Conservation (phyloP, 2,329 filamentous ascomycete species). For the Cytospora mali region DNA sequence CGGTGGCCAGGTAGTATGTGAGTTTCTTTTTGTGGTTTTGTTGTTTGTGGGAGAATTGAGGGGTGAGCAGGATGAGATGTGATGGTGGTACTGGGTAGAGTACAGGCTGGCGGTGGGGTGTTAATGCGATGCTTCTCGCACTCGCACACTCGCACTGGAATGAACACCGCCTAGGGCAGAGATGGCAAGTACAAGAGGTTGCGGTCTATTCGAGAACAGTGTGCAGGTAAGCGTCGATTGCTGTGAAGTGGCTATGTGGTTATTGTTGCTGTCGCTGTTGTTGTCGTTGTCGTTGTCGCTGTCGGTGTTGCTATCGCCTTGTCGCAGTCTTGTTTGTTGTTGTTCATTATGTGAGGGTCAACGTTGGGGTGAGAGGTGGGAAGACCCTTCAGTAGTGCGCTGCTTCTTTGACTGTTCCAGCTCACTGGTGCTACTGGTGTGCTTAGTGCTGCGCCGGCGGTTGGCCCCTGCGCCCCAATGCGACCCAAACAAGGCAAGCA, state of each 20-base stretch:
- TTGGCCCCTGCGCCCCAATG: not conserved
- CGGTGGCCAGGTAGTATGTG: not conserved
- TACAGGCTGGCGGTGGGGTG: slow-evolving; percentile 9
- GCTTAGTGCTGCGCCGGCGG: not conserved
- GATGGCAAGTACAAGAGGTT: not conserved
- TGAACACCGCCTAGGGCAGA: not conserved
- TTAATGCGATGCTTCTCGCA: not conserved
- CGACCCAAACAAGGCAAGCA: not conserved
- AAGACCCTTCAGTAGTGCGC: not conserved
- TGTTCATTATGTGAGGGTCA: not conserved
- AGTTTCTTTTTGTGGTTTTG: not conserved
- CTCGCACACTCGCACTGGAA: slow-evolving; percentile 3
- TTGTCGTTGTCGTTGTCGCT: not conserved
- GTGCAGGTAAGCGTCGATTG: not conserved
- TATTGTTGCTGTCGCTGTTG: not conserved
- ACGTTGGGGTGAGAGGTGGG: not conserved
- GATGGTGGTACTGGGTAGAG: not conserved
- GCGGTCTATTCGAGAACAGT: not conserved
- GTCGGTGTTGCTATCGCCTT: not conserved
- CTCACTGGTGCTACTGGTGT: not conserved
- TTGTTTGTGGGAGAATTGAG: slow-evolving; percentile 6
- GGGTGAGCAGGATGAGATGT: slow-evolving; percentile 6
- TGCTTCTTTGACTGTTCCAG: not conserved
- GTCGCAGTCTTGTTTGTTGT: not conserved
- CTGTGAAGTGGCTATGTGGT: not conserved